Evolutionary conservation across 2,329 filamentous ascomycete species (phyloP).

Genomic region (Aspergillus quadricinctus): DNA sequence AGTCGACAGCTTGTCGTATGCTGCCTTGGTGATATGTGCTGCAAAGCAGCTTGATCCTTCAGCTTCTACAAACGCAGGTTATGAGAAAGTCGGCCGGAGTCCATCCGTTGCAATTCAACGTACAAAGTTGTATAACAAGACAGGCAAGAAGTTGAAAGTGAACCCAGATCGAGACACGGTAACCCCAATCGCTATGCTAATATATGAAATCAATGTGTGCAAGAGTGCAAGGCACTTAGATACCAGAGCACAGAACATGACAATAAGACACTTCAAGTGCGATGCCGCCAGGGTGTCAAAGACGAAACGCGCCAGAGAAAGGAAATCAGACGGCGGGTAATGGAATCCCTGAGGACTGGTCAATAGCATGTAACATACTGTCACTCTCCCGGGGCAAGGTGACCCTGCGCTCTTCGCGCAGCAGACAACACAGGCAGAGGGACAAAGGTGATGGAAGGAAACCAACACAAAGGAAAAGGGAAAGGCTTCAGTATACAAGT

Average conservation of each 20-base stretch:
- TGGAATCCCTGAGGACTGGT: slow-evolving; percentile 4
- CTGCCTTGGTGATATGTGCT: neutral
- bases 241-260: slow-evolving; percentile 15
- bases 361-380: slow-evolving; percentile 5
- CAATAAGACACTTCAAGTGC: slow-evolving; percentile 12
- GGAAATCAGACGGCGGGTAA: slow-evolving; percentile 8
- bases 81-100: neutral
- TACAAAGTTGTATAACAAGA: slow-evolving; percentile 2
- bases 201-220: slow-evolving; percentile 23
- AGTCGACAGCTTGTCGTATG: neutral
- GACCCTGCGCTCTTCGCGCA: slow-evolving; percentile 1
- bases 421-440: neutral
- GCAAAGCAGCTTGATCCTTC: neutral
- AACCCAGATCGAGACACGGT: slow-evolving; percentile 14
- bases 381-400: slow-evolving; percentile 4
- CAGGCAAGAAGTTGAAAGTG: slow-evolving; percentile 7
- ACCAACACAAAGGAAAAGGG: neutral
- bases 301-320: slow-evolving; percentile 17
- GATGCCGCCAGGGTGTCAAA: slow-evolving; percentile 7
- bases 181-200: slow-evolving; percentile 38
- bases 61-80: neutral
- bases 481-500: slow-evolving; percentile 25
- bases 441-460: slow-evolving; percentile 3
- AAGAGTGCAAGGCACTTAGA: slow-evolving; percentile 18
- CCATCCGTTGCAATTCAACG: neutral